Percentiles rank a stretch among this genome's conserved stretches.
phyloP scores from a whole-genome alignment of 176 grass and related monocot species.

The Lolium multiflorum region DNA sequence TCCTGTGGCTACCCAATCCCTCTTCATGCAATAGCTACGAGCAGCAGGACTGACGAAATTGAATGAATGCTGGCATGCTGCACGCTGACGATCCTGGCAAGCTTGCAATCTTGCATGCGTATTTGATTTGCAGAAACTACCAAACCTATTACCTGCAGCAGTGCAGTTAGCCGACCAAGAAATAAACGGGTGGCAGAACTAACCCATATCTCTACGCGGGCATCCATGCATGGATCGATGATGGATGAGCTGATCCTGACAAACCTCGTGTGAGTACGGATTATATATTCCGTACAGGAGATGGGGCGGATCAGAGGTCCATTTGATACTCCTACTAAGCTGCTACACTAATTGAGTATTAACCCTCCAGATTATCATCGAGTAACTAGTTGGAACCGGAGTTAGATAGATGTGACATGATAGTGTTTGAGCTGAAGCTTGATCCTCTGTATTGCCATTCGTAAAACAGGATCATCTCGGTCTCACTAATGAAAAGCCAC shows the following conservation, averaged over 20 bases:
- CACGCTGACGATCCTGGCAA: slow-evolving; percentile 1
- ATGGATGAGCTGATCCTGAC: neutral
- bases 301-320: slow-evolving; percentile 31
- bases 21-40: neutral
- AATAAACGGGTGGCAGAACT: slow-evolving; percentile 21
- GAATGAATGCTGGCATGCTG: neutral
- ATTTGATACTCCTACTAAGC: neutral
- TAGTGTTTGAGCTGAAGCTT: neutral
- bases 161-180: neutral
- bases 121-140: slow-evolving; percentile 21
- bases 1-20: neutral
- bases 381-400: neutral
- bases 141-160: slow-evolving; percentile 8
- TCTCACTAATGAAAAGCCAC: slow-evolving; percentile 19
- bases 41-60: neutral
- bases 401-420: slow-evolving; percentile 10
- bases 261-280: neutral
- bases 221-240: neutral
- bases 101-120: neutral
- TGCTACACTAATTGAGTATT: neutral
- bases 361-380: neutral
- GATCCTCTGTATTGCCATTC: slow-evolving; percentile 1
- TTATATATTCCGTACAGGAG: neutral
- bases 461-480: neutral
- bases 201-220: neutral